Base-by-base conservation (phyloP, 148 eudicot species). In the Selenicereus undatus region DNA sequence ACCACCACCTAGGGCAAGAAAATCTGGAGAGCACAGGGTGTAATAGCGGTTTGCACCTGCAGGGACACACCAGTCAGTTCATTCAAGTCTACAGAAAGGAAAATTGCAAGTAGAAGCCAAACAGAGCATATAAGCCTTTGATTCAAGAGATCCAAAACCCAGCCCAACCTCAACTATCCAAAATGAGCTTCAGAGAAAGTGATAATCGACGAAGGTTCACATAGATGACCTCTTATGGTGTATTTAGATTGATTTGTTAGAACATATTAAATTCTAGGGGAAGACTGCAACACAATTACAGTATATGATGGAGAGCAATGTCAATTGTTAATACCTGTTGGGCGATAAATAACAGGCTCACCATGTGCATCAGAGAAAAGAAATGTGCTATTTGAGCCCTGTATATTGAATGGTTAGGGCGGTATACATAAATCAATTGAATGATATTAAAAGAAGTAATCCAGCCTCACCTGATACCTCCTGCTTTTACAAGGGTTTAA, bases 1-100 rank as follows among this genome's bases (percentile, higher is more conserved):
- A 69, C 99, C 98, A 66, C 99, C 99, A 14, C 99, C 99, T 86
- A 93, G 60, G 21, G 99, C 99, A 50, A 95, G 88, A 86, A 89
- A 91, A 27, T 92, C 93, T 30, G 92, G 88, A 48, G 98, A 91
- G 84, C 99, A 93, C 92, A 96, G 84, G 52, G 98, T 93, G 85
- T 81, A 95, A 82, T 95, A 95, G 62, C 98, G 97, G 78, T 96
- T 96, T 64, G 85, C 81, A 74, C 99, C 99, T 96, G 93, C 87
- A 84, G 36, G 54, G 9, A 10, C 26, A 24, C 83, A 81, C 66
- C 12, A 30, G 56, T 66, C 56, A 42, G 64, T 76, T 71, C 36
- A 72, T 77, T 78, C 29, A 39, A 8, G 68, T 76, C 76, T 58
- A 74, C 42, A 30, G 35, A 11, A 62, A 74, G 74, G 27, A 74